Percentiles rank a stretch among this genome's conserved stretches.
Evolutionary conservation across 2,329 filamentous ascomycete species (phyloP).

Genomic region (Chaetomium strumarium): DNA sequence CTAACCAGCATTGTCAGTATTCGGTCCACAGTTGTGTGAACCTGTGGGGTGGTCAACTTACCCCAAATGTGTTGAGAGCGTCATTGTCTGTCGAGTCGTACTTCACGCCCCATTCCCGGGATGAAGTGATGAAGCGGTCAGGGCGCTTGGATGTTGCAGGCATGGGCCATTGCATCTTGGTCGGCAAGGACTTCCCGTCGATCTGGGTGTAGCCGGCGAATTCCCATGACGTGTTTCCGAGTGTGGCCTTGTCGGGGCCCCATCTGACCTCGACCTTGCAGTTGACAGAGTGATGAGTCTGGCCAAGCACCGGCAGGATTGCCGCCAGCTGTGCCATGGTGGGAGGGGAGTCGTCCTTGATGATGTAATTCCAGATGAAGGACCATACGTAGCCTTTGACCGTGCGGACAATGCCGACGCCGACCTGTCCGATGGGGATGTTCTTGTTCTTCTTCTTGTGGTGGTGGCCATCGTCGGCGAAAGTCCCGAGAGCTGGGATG

Average conservation of each 20-base stretch:
- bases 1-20: background rate
- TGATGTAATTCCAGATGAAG: slow-evolving; percentile 33
- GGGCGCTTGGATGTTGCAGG: slow-evolving; percentile 2
- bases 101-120: background rate
- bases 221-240: slow-evolving; percentile 2
- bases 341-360: slow-evolving; percentile 10
- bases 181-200: background rate
- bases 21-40: background rate
- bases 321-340: slow-evolving; percentile 27
- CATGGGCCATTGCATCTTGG: slow-evolving; percentile 9
- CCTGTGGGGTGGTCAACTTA: background rate
- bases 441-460: background rate
- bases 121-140: background rate
- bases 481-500: background rate
- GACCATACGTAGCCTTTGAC: slow-evolving; percentile 15
- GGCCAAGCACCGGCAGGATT: slow-evolving; percentile 23
- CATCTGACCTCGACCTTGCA: slow-evolving; percentile 8
- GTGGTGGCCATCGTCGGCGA: background rate
- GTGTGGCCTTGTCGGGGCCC: background rate
- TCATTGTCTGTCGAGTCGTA: background rate
- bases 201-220: slow-evolving; percentile 3
- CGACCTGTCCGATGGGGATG: background rate
- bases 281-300: slow-evolving; percentile 3
- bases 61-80: background rate
- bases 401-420: slow-evolving; percentile 7